Conservation (phyloP, 2,329 filamentous ascomycete species). For the Microdochium nivale region DNA sequence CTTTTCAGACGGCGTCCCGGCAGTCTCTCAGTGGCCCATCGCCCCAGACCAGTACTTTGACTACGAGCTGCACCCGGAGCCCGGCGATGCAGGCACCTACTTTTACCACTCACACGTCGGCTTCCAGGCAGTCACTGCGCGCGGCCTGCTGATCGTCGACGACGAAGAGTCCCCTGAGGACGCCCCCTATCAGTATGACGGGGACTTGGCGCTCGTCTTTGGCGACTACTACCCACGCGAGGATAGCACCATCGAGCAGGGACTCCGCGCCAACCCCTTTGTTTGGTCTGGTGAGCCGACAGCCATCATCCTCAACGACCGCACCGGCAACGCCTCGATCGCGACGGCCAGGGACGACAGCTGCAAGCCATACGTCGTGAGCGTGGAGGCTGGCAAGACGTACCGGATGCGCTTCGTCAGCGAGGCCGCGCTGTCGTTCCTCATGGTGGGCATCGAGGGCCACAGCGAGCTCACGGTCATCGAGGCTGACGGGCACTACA, state of each 20-base stretch:
- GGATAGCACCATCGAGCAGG: constrained; percentile 41
- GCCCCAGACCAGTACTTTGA: constrained; percentile 54
- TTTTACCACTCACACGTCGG: constrained; percentile 62
- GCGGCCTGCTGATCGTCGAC: constrained; percentile 51
- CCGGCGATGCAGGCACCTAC: constrained; percentile 51
- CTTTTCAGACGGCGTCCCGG: constrained; percentile 55
- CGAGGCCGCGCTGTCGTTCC: constrained; percentile 42
- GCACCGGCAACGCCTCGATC: constrained; percentile 30
- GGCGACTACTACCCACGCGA: constrained; percentile 48
- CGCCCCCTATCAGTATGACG: constrained; percentile 52
- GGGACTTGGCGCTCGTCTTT: constrained; percentile 46
- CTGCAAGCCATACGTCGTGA: constrained; percentile 41
- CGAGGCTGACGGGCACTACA: constrained; percentile 49
- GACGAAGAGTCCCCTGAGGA: constrained; percentile 22
- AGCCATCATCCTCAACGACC: constrained; percentile 49
- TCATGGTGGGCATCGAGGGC: constrained; percentile 45
- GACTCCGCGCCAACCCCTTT: constrained; percentile 39
- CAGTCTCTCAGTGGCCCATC: constrained; percentile 58
- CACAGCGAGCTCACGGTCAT: constrained; percentile 50
- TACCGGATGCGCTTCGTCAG: constrained; percentile 57
- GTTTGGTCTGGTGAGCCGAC: constrained; percentile 50
- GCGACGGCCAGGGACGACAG: constrained; percentile 21
- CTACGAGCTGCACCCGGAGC: constrained; percentile 49
- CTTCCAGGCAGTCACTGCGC: constrained; percentile 50
- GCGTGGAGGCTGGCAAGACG: constrained; percentile 49